Percentiles rank a stretch among this genome's conserved stretches.
phyloP scores from a whole-genome alignment of 768 basidiomycete species.

The Gymnopilus dilepis region DNA sequence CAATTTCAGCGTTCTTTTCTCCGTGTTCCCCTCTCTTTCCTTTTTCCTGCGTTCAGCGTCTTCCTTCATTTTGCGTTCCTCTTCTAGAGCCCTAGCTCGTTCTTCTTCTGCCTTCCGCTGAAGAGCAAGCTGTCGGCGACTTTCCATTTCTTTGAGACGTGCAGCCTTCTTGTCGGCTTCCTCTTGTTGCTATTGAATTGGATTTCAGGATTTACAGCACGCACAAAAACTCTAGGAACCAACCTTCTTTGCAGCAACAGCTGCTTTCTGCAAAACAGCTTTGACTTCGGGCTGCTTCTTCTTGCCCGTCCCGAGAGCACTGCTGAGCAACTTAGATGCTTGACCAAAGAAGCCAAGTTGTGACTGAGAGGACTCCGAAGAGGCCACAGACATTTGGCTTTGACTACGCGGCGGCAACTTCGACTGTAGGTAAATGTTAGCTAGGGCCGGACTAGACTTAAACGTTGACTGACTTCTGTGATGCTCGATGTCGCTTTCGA shows the following conservation, averaged over 20 bases:
- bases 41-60: conserved; percentile 81
- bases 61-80: conserved; percentile 75
- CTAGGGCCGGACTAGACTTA: conserved; percentile 8
- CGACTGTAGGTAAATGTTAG: conserved; percentile 27
- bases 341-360: conserved; percentile 71
- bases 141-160: conserved; percentile 82
- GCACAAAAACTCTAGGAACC: conserved; percentile 16
- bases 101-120: conserved; percentile 85
- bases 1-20: conserved; percentile 65
- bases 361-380: conserved; percentile 52
- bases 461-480: conserved; percentile 45
- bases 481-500: conserved; percentile 43
- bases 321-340: conserved; percentile 71
- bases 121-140: conserved; percentile 69
- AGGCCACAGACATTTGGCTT: conserved; percentile 62
- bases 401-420: conserved; percentile 39
- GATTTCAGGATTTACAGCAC: conserved; percentile 1
- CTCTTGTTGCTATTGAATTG: conserved; percentile 76
- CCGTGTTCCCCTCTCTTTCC: conserved; percentile 78
- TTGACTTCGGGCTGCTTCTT: conserved; percentile 80
- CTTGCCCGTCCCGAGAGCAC: conserved; percentile 69
- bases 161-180: conserved; percentile 80
- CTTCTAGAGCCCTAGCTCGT: conserved; percentile 61
- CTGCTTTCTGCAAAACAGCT: conserved; percentile 78
- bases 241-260: conserved; percentile 88